A percentile compares a stretch with the other conserved stretches of the same genome.
Evolutionary conservation across 1,284 basidiomycete species (phyloP).

Genomic region (Ganoderma lingzhi): DNA sequence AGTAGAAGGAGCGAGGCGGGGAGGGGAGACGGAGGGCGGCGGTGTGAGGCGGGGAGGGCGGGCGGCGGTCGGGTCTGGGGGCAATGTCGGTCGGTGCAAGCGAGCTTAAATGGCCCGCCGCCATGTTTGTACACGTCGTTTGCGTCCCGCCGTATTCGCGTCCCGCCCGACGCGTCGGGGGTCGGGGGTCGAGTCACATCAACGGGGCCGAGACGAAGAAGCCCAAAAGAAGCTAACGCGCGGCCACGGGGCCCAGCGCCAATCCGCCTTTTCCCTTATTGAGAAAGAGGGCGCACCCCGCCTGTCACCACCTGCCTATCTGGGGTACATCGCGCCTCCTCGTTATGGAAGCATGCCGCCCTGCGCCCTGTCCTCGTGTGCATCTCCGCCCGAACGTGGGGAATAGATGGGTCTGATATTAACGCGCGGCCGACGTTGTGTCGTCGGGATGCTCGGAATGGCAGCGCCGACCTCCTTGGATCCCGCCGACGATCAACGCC

Average conservation of each 20-base stretch:
- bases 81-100: conserved; percentile 22
- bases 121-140: conserved; percentile 22
- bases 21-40: conserved; percentile 6
- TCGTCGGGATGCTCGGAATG: conserved; percentile 21
- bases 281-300: conserved; percentile 7
- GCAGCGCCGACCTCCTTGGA: conserved; percentile 16
- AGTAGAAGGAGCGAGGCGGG: conserved; percentile 2
- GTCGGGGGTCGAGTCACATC: conserved; percentile 33
- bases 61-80: conserved; percentile 24
- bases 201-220: conserved; percentile 29
- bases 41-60: conserved; percentile 26
- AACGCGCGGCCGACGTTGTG: conserved; percentile 8
- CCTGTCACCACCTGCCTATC: conserved; percentile 15
- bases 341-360: conserved; percentile 24
- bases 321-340: conserved; percentile 18
- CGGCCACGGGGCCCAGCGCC: conserved; percentile 21
- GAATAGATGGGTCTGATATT: conserved; percentile 10
- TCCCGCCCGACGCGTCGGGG: conserved; percentile 27
- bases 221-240: conserved; percentile 6
- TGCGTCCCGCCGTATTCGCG: conserved; percentile 24
- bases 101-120: conserved; percentile 27
- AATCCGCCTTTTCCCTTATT: conserved; percentile 20
- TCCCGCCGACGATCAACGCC: conserved; percentile 16
- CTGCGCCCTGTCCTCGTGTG: conserved; percentile 26
- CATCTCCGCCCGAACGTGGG: conserved; percentile 23